Conservation (phyloP, 176 grass and related monocot species). For the Phyllostachys edulis region DNA sequence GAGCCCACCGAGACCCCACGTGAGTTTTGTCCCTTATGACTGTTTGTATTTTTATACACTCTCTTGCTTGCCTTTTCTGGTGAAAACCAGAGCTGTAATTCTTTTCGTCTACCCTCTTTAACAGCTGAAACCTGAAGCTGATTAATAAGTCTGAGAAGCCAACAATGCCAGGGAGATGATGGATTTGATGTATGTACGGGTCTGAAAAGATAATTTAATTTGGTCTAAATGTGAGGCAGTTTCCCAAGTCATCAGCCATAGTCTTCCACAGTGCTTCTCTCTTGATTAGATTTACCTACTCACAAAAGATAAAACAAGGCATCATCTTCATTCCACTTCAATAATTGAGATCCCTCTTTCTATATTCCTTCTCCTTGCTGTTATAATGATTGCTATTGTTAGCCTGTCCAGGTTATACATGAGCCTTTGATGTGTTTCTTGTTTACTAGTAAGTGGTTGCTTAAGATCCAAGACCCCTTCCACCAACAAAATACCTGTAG, state of each 20-base stretch:
- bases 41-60: constrained; percentile 11
- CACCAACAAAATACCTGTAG: constrained; percentile 9
- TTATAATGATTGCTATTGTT: constrained; percentile 29
- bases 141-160: neutral
- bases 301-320: constrained; percentile 27
- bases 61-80: constrained; percentile 1
- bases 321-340: constrained; percentile 13
- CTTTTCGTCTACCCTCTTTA: neutral
- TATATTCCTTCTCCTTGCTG: neutral
- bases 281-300: constrained; percentile 1
- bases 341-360: constrained; percentile 47
- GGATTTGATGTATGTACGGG: neutral
- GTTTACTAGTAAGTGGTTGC: constrained; percentile 17
- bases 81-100: constrained; percentile 2
- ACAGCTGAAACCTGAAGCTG: constrained; percentile 21
- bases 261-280: constrained; percentile 11
- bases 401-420: constrained; percentile 21
- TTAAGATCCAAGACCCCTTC: constrained; percentile 23
- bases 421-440: constrained; percentile 16
- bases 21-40: constrained; percentile 25
- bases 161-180: neutral
- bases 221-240: constrained; percentile 19
- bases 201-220: constrained; percentile 36
- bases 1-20: constrained; percentile 32
- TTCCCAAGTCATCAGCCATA: constrained; percentile 30